Conservation (phyloP, 164 flowering plant species). For the Kalanchoe fedtschenkoi region DNA sequence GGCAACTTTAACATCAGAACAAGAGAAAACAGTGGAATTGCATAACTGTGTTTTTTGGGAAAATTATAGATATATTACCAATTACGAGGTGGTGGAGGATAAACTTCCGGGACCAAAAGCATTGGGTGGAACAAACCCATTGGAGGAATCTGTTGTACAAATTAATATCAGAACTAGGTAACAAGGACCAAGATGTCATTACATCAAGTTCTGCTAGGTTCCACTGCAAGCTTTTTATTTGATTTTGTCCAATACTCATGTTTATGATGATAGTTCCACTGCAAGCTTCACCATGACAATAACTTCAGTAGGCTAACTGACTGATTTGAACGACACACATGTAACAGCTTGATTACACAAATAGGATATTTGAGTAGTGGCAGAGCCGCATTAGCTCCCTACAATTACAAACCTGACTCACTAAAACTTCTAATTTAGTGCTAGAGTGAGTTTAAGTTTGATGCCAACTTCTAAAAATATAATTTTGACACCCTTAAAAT, state of each 20-base stretch:
- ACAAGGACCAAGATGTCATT: background rate
- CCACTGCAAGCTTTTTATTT: background rate
- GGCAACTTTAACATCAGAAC: conserved; percentile 4
- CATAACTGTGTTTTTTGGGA: background rate
- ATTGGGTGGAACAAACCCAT: conserved; percentile 92
- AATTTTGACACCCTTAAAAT: too few species aligned
- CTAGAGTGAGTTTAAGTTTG: too few species aligned
- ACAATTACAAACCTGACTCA: too few species aligned
- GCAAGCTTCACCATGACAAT: background rate
- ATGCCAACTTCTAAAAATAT: too few species aligned
- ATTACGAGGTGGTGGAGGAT: conserved; percentile 84
- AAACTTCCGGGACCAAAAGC: conserved; percentile 82
- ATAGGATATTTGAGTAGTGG: background rate
- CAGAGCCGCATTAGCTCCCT: too few species aligned
- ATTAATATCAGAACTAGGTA: conserved; percentile 10
- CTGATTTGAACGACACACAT: background rate
- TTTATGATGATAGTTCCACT: background rate
- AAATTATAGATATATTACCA: conserved; percentile 49
- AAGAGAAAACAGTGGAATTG: background rate
- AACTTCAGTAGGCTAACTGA: background rate
- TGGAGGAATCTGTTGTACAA: conserved; percentile 69
- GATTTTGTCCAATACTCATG: background rate
- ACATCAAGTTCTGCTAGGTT: background rate
- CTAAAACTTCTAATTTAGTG: too few species aligned
- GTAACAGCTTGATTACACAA: background rate